Evolutionary conservation across 495 filamentous ascomycete genomes (phyloP), one percentile per base, ranked within the genome.

Genomic region (Penicillium subrubescens): DNA sequence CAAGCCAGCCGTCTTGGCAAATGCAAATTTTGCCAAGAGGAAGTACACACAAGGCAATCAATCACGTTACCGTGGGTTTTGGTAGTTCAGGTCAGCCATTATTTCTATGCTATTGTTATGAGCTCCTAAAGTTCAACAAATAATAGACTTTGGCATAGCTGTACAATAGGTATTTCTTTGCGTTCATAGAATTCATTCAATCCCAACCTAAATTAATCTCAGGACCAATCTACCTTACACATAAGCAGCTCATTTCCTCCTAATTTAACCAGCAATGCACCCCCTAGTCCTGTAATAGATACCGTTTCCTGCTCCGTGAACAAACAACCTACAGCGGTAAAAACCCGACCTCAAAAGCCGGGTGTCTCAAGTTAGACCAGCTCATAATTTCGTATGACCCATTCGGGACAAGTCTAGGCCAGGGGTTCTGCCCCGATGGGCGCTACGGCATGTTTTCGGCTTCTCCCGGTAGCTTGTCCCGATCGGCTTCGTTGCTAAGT

Each of bases 381-480:
- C 37, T 46, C 52, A 29, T 29, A 19, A 48, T 8, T 25, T 46
- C 52, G 39, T 29, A 19, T 31, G 33, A 52, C 59, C 37, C 1
- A 17, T 53, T 33, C 34, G 8, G 44, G 33, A 31, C 53, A 39
- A 34, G n/a, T 12, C 21, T 12, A 44, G 37, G 23, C 21, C 23
- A 44, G 37, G 23, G 19, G 31, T 6, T 6, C 37, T 11, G 2
- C 17, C 23, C 29, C 43, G 41, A 39, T 57, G 39, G 48, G 57
- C 34, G 60, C 60, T 64, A 60, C 48, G 57, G 65, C 29, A 57
- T 44, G 54, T 37, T 51, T 54, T 60, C 70, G 70, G 70, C 59
- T 44, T 60, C 25, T 51, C 29, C 55, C 27, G 52, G 57, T 53
- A 57, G 27, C 43, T 62, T 46, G 31, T 61, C 63, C 67, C 67